Conservation (phyloP, 345 rosid genomes). For the Aquilaria yunnanensis region DNA sequence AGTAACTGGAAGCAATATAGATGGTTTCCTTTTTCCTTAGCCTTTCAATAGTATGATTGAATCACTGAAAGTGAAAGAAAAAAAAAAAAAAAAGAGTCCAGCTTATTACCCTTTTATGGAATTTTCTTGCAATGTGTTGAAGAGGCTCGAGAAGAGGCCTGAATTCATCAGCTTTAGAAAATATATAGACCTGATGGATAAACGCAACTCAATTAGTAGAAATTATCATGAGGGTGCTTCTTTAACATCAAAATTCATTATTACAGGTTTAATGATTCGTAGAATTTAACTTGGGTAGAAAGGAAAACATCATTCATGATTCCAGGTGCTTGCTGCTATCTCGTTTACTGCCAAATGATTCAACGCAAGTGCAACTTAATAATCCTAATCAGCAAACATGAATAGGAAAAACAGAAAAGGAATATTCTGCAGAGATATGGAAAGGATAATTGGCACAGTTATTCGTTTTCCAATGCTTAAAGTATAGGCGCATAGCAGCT, state of each 20-base stretch:
- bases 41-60: not conserved
- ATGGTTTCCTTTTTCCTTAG: not conserved
- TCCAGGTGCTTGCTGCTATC: too few species aligned
- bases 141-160: constrained; percentile 47
- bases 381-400: too few species aligned
- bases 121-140: constrained; percentile 63
- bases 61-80: not conserved
- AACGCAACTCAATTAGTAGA: not conserved
- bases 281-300: too few species aligned
- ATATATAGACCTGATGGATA: constrained; percentile 48
- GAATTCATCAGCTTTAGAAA: constrained; percentile 58
- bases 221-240: too few species aligned
- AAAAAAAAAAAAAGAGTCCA: constrained; percentile 5
- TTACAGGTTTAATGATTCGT: too few species aligned
- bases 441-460: not conserved
- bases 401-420: not conserved
- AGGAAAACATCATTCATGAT: too few species aligned
- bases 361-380: too few species aligned
- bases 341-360: too few species aligned
- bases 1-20: constrained; percentile 6
- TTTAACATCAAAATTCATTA: too few species aligned
- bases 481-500: not conserved
- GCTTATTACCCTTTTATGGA: constrained; percentile 52
- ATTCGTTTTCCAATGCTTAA: too few species aligned
- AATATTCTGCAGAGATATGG: not conserved